These are phyloP conservation scores for Plasmodium adleri DNA, from an alignment of 169 alveolate genomes.

Conservation along the genomic window DNA sequence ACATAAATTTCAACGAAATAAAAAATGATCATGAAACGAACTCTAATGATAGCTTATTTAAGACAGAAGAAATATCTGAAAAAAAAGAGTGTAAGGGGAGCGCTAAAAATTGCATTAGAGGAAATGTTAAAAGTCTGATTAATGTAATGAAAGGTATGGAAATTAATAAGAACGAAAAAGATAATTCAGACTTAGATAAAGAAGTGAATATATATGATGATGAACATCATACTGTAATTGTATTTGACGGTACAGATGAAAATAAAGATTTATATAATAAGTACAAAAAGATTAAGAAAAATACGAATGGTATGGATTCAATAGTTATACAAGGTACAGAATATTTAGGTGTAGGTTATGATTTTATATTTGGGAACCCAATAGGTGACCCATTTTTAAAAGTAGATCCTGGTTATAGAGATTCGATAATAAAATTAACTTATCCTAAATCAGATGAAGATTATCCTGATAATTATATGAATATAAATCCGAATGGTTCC, in stretches of 20 bases:
- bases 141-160: conserved; percentile 31
- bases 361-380: conserved; percentile 87
- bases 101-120: conserved; percentile 17
- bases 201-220: conserved; percentile 54
- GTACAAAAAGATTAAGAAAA: conserved; percentile 23
- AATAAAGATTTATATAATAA: conserved; percentile 64
- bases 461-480: conserved; percentile 63
- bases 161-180: conserved; percentile 1
- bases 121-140: conserved; percentile 14
- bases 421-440: conserved; percentile 83
- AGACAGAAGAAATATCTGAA: conserved; percentile 1
- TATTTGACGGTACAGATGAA: conserved; percentile 55
- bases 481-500: conserved; percentile 83
- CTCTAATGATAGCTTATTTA: too few species aligned
- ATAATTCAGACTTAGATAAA: background rate
- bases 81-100: background rate
- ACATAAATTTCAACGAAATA: background rate
- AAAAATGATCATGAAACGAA: background rate
- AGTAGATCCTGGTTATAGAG: conserved; percentile 90
- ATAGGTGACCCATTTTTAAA: conserved; percentile 88
- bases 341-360: conserved; percentile 90
- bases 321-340: conserved; percentile 78
- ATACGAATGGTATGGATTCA: conserved; percentile 25
- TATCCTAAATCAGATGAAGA: conserved; percentile 74
- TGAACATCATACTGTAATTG: conserved; percentile 57